These are phyloP conservation scores for Aeschynomene evenia DNA, from an alignment of 306 rosid genomes.

Conservation along the genomic window DNA sequence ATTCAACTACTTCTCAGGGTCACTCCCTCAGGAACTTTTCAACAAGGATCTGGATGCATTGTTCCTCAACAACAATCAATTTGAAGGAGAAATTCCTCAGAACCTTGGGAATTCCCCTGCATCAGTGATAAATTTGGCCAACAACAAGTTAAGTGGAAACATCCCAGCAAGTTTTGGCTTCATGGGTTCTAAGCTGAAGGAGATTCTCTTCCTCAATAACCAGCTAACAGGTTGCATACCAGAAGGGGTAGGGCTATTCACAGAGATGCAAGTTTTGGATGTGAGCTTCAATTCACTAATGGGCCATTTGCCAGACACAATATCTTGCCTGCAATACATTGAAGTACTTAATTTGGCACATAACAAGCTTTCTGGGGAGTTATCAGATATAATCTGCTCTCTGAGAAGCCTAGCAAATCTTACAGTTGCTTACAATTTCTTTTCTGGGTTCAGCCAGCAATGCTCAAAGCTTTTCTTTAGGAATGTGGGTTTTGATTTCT, in stretches of 20 bases:
- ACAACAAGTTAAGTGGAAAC: slow-evolving; percentile 68
- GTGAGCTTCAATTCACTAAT: slow-evolving; percentile 73
- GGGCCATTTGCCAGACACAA: slow-evolving; percentile 92
- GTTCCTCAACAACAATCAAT: slow-evolving; percentile 79
- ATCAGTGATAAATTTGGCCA: slow-evolving; percentile 86
- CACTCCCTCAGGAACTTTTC: slow-evolving; percentile 73
- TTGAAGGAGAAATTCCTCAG: slow-evolving; percentile 79
- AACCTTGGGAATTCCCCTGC: slow-evolving; percentile 89
- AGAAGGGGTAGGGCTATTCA: slow-evolving; percentile 83
- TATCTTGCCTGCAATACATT: slow-evolving; percentile 77
- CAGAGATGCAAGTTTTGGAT: slow-evolving; percentile 86
- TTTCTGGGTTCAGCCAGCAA: slow-evolving; percentile 88
- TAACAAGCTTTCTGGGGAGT: slow-evolving; percentile 84
- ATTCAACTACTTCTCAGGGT: slow-evolving; percentile 73
- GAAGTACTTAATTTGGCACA: slow-evolving; percentile 82
- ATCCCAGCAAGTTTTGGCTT: slow-evolving; percentile 83
- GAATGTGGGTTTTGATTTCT: slow-evolving; percentile 87
- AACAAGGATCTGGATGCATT: slow-evolving; percentile 73
- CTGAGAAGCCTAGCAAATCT: slow-evolving; percentile 66
- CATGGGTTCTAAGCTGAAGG: slow-evolving; percentile 66
- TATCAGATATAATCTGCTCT: slow-evolving; percentile 78
- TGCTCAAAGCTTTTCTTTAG: slow-evolving; percentile 55
- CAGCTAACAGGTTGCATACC: slow-evolving; percentile 89
- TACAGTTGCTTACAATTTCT: slow-evolving; percentile 86
- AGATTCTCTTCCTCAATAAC: slow-evolving; percentile 84